Conservation (phyloP, 768 basidiomycete genomes). For the Floccularia luteovirens region DNA sequence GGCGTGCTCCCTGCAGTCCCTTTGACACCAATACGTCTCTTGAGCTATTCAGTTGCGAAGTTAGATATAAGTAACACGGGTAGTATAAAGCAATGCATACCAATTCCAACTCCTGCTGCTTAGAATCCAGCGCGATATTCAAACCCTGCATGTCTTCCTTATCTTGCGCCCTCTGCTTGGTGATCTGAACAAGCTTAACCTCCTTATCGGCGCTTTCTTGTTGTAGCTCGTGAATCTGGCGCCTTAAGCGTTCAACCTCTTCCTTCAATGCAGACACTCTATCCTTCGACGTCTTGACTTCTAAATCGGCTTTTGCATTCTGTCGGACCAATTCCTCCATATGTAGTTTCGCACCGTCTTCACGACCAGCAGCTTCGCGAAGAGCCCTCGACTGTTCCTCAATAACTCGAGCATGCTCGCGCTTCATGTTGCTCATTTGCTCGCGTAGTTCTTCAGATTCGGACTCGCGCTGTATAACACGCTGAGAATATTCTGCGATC, state of each 20-base stretch:
- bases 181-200: slow-evolving; percentile 65
- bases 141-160: slow-evolving; percentile 78
- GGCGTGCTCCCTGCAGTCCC: slow-evolving; percentile 52
- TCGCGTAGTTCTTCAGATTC: slow-evolving; percentile 49
- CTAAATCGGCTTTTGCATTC: slow-evolving; percentile 50
- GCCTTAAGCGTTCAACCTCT: slow-evolving; percentile 52
- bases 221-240: slow-evolving; percentile 63
- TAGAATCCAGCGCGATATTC: slow-evolving; percentile 88
- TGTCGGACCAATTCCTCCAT: slow-evolving; percentile 43
- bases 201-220: slow-evolving; percentile 83
- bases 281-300: slow-evolving; percentile 39
- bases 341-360: slow-evolving; percentile 34
- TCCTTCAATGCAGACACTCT: slow-evolving; percentile 40
- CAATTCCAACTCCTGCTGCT: slow-evolving; percentile 90
- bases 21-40: slow-evolving; percentile 51
- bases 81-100: slow-evolving; percentile 34
- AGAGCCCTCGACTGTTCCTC: slow-evolving; percentile 41
- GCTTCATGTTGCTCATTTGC: slow-evolving; percentile 44
- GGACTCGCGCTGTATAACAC: slow-evolving; percentile 37
- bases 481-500: slow-evolving; percentile 36
- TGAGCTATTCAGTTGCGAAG: slow-evolving; percentile 35
- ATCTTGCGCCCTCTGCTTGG: slow-evolving; percentile 56
- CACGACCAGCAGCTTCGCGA: slow-evolving; percentile 37
- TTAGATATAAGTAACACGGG: neutral
- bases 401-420: slow-evolving; percentile 43